A percentile compares a stretch with the other conserved stretches of the same genome.
These are phyloP conservation scores for Phellopilus nigrolimitatus DNA, from an alignment of 1,284 basidiomycete genomes.

Conservation along the genomic window DNA sequence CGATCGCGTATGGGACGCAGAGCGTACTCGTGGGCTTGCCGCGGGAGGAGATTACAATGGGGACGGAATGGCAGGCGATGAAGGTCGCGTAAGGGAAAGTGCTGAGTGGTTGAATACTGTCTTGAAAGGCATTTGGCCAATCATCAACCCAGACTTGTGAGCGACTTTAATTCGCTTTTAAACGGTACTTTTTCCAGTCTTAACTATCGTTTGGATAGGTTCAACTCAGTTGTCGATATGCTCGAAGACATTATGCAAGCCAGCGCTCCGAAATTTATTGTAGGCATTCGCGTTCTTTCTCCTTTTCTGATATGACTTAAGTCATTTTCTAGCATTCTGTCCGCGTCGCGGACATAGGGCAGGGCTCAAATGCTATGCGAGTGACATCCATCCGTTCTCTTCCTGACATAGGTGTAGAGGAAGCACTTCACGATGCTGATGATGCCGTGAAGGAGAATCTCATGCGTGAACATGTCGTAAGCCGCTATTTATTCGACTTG, in stretches of 20 bases:
- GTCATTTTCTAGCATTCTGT: constrained; percentile 30
- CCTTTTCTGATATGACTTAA: not conserved
- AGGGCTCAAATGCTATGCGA: constrained; percentile 33
- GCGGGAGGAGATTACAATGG: constrained; percentile 31
- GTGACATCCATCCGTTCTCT: constrained; percentile 35
- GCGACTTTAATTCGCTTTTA: constrained; percentile 8
- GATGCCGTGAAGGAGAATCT: constrained; percentile 14
- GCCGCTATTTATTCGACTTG: too few relatives aligned
- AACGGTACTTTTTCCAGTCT: not conserved
- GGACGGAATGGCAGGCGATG: constrained; percentile 29
- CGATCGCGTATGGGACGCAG: constrained; percentile 34
- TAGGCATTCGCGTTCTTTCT: constrained; percentile 24
- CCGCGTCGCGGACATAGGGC: constrained; percentile 32
- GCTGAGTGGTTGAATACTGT: constrained; percentile 37
- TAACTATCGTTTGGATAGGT: constrained; percentile 22
- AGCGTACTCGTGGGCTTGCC: constrained; percentile 33
- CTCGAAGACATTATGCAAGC: constrained; percentile 41
- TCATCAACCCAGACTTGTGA: constrained; percentile 34
- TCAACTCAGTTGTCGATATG: constrained; percentile 33
- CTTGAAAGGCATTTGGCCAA: constrained; percentile 35
- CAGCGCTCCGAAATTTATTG: constrained; percentile 34
- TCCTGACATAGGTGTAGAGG: constrained; percentile 27
- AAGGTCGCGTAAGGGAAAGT: constrained; percentile 34
- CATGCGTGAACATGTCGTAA: constrained; percentile 22
- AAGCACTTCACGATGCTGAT: constrained; percentile 12